Conservation (phyloP, 2,329 filamentous ascomycete genomes). For the Aureobasidium sp. region DNA sequence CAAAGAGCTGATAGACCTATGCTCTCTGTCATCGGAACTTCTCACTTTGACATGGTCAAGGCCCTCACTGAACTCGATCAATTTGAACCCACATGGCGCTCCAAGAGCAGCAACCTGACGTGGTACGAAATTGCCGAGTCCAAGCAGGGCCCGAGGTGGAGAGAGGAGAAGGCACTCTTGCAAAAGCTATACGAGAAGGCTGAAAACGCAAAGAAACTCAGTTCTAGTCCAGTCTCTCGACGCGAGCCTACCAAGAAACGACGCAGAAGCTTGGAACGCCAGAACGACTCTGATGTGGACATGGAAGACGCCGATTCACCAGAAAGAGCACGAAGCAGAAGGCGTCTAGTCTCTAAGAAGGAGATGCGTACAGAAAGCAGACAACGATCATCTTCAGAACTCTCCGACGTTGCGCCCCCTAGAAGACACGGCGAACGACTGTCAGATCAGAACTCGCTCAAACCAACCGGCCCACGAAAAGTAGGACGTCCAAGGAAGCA, state of each 20-base stretch:
- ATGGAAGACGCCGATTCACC: constrained; percentile 15
- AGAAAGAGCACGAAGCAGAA: constrained; percentile 16
- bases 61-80: constrained; percentile 32
- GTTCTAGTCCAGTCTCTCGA: constrained; percentile 28
- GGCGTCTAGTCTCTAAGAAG: constrained; percentile 27
- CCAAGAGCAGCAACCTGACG: constrained; percentile 59
- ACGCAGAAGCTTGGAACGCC: constrained; percentile 11
- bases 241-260: constrained; percentile 25
- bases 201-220: constrained; percentile 18
- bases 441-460: constrained; percentile 17
- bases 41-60: constrained; percentile 74
- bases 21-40: constrained; percentile 83
- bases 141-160: constrained; percentile 78
- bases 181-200: constrained; percentile 62
- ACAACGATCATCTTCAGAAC: constrained; percentile 22
- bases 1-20: constrained; percentile 82
- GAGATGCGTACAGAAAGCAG: constrained; percentile 27
- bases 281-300: constrained; percentile 13
- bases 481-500: constrained; percentile 21
- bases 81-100: constrained; percentile 72
- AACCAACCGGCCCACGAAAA: constrained; percentile 21
- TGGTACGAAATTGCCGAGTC: constrained; percentile 83
- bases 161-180: constrained; percentile 73
- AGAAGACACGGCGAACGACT: constrained; percentile 16
- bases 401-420: constrained; percentile 21